A percentile compares a stretch with the other conserved stretches of the same genome.
Conservation (phyloP, 2,329 filamentous ascomycete genomes). For the Ophiostoma novo-ulmi region DNA sequence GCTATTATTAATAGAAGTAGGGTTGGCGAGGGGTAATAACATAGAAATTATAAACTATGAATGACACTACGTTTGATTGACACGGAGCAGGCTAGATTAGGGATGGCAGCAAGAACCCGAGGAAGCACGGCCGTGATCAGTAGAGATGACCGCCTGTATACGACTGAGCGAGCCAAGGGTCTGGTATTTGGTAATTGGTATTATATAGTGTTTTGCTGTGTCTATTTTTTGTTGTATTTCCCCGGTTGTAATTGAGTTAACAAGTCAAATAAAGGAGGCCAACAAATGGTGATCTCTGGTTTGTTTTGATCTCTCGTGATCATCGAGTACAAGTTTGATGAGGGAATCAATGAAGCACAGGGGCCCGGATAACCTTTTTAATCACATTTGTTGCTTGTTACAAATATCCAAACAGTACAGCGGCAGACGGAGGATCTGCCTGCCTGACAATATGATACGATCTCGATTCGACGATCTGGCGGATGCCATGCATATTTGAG, state of each 20-base stretch:
- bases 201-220: background rate
- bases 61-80: background rate
- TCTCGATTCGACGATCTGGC: conserved; percentile 3
- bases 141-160: background rate
- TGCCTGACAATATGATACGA: conserved; percentile 1
- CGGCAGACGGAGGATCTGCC: background rate
- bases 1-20: background rate
- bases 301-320: conserved; percentile 2
- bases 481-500: background rate
- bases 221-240: background rate
- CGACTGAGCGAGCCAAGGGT: background rate
- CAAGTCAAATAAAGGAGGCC: background rate
- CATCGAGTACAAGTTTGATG: background rate
- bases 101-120: background rate
- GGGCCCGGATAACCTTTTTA: background rate
- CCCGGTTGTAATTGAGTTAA: background rate
- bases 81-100: conserved; percentile 3
- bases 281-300: background rate
- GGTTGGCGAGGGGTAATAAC: background rate
- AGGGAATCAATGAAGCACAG: background rate
- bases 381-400: background rate
- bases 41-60: background rate
- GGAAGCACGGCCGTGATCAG: background rate
- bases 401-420: background rate
- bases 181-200: background rate